Percentiles rank a stretch among this genome's conserved stretches.
These are phyloP conservation scores for Suhomyces guaymorum DNA, from an alignment of 1,139 yeast species.

Conservation along the genomic window DNA sequence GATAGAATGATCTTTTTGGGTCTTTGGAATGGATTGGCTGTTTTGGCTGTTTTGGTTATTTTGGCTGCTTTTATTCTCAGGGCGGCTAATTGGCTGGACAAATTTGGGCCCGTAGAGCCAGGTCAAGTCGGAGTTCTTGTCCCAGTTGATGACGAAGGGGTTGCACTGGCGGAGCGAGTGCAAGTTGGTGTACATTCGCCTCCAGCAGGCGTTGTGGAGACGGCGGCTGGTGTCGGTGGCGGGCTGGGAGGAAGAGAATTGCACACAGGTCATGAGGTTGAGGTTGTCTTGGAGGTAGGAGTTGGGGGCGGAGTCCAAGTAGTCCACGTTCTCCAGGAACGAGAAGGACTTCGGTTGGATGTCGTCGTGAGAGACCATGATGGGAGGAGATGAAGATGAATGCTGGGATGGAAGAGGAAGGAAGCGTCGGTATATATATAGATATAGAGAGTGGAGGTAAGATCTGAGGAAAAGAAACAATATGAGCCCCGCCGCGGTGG, in stretches of 20 bases:
- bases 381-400: background rate
- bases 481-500: no score
- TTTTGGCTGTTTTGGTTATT: no score
- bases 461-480: background rate
- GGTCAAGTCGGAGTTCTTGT: slow-evolving; percentile 44
- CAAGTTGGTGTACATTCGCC: slow-evolving; percentile 41
- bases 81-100: no score
- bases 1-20: background rate
- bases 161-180: slow-evolving; percentile 29
- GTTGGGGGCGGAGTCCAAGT: slow-evolving; percentile 20
- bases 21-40: background rate
- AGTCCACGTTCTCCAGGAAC: slow-evolving; percentile 40
- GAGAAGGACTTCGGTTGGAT: slow-evolving; percentile 4
- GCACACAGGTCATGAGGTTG: slow-evolving; percentile 15
- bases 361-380: slow-evolving; percentile 7
- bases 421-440: slow-evolving; percentile 2
- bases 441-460: slow-evolving; percentile 1
- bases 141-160: slow-evolving; percentile 46
- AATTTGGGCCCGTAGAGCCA: slow-evolving; percentile 50
- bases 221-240: slow-evolving; percentile 12
- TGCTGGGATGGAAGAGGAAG: background rate
- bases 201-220: slow-evolving; percentile 45
- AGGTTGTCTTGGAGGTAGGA: slow-evolving; percentile 16
- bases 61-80: no score
- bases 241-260: slow-evolving; percentile 3